Conservation (phyloP, 495 filamentous ascomycete species). For the Hypoxylon intermedium region DNA sequence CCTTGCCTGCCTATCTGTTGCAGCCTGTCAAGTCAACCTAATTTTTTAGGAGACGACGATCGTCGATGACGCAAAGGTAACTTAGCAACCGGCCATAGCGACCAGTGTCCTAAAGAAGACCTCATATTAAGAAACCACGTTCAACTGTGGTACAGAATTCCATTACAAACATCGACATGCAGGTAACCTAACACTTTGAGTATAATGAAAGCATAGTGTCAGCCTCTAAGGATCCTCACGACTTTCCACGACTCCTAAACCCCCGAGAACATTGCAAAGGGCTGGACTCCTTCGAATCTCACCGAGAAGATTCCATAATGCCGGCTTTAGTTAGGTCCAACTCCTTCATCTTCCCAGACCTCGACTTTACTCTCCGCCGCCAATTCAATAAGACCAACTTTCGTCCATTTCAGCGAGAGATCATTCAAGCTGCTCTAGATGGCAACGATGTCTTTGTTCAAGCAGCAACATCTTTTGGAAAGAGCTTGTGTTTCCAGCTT, state of each 20-base stretch:
- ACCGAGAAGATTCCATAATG: conserved; percentile 38
- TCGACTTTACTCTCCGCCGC: conserved; percentile 83
- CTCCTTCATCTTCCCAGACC: conserved; percentile 62
- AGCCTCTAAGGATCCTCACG: background rate
- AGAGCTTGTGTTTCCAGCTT: conserved; percentile 92
- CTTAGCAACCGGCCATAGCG: no score
- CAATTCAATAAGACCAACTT: conserved; percentile 74
- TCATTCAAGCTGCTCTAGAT: conserved; percentile 79
- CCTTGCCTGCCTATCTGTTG: no score
- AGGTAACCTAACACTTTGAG: no score
- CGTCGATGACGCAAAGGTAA: no score
- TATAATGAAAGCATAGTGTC: no score
- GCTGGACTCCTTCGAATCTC: background rate
- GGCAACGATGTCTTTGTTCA: conserved; percentile 93
- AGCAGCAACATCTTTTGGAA: conserved; percentile 95
- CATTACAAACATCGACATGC: no score
- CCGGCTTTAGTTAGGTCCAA: conserved; percentile 50
- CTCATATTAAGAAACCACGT: no score
- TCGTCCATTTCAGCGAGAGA: conserved; percentile 86
- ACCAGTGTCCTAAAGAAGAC: no score
- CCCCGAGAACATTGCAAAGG: background rate
- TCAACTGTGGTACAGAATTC: no score
- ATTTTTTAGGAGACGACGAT: no score
- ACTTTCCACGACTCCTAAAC: background rate
- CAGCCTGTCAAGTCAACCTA: no score